These are phyloP conservation scores for Trypanosoma lewisi DNA, from an alignment of 208 protist genomes.

Conservation along the genomic window DNA sequence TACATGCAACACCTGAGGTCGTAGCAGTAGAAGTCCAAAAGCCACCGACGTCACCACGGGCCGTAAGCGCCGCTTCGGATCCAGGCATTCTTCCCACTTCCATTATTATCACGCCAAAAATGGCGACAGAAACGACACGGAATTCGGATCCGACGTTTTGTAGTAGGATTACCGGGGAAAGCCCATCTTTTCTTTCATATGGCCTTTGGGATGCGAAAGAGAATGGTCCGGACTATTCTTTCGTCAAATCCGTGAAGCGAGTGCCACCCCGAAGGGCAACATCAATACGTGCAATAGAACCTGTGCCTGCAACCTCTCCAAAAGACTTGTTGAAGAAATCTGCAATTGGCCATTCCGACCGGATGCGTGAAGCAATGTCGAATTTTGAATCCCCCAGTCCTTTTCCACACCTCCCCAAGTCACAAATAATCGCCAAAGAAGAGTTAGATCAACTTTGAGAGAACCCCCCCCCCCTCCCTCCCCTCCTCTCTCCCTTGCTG, in stretches of 20 bases:
- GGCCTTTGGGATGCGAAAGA: neutral
- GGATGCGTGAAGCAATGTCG: neutral
- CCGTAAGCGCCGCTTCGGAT: neutral
- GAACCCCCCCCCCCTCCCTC: neutral
- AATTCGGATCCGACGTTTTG: neutral
- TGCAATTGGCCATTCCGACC: neutral
- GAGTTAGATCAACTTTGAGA: slow-evolving; percentile 7
- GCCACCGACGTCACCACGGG: neutral
- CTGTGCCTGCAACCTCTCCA: neutral
- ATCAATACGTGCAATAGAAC: no score
- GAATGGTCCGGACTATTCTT: neutral
- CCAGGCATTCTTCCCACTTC: slow-evolving; percentile 1
- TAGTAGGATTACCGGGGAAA: no score
- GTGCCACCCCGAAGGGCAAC: no score
- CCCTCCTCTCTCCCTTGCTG: neutral
- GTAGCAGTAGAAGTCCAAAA: neutral
- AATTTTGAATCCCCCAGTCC: neutral
- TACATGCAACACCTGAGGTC: neutral
- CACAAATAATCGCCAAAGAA: slow-evolving; percentile 1
- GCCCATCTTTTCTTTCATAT: no score
- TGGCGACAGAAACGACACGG: neutral
- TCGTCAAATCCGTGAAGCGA: neutral
- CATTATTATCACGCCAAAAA: slow-evolving; percentile 13
- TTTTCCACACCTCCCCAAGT: neutral
- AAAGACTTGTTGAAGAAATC: neutral